A percentile compares a stretch with the other conserved stretches of the same genome.
Evolutionary conservation across 257 asterid genomes (phyloP).

Genomic region (Ilex asprella): DNA sequence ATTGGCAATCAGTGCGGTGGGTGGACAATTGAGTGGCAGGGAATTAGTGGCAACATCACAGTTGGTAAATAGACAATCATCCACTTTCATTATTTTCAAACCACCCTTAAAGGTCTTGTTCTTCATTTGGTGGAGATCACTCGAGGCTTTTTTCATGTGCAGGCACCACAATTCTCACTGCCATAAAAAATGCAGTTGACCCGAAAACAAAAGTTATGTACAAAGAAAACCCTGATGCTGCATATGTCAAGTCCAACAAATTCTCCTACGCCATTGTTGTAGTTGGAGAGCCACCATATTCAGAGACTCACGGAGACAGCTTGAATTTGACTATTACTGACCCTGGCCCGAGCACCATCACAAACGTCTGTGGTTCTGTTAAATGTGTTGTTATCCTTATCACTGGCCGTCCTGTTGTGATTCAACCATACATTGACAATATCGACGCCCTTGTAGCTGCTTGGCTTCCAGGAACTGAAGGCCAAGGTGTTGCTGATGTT

Average conservation of each 20-base stretch:
- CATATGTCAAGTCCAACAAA: not conserved
- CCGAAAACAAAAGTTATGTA: not conserved
- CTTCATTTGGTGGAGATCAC: no score
- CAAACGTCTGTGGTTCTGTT: not conserved
- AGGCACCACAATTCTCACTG: slow-evolving; percentile 2
- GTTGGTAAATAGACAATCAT: not conserved
- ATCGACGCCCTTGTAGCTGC: not conserved
- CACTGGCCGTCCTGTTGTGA: slow-evolving; percentile 3
- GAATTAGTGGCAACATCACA: not conserved
- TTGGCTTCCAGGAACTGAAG: slow-evolving; percentile 3
- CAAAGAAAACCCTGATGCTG: slow-evolving; percentile 1
- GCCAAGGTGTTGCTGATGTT: slow-evolving; percentile 3
- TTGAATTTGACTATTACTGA: not conserved
- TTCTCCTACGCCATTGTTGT: slow-evolving; percentile 3
- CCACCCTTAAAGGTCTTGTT: no score
- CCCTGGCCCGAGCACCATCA: not conserved
- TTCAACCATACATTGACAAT: not conserved
- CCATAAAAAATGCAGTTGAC: not conserved
- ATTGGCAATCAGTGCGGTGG: not conserved
- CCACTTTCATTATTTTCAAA: no score
- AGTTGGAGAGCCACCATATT: not conserved
- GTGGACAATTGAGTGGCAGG: slow-evolving; percentile 1
- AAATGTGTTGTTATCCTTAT: slow-evolving; percentile 1
- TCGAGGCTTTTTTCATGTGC: not conserved
- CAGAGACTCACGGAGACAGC: not conserved